Percentiles rank a stretch among this genome's conserved stretches.
These are phyloP conservation scores for Globisporangium ultimum DNA, from an alignment of 352 stramenopile genomes.

Conservation along the genomic window DNA sequence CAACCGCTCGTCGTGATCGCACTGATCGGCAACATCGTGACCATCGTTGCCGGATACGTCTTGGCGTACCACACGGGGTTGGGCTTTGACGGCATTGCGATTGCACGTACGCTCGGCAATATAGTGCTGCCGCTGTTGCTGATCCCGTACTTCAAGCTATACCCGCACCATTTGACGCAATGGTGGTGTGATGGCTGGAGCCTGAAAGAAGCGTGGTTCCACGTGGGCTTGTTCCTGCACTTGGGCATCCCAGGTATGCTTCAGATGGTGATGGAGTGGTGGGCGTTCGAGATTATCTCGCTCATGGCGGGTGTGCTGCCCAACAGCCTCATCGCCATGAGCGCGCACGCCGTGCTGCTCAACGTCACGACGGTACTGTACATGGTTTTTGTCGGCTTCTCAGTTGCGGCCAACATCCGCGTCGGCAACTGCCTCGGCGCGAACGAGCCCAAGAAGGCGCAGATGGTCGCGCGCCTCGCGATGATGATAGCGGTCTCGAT, in stretches of 20 bases:
- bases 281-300: constrained; percentile 63
- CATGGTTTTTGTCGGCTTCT: constrained; percentile 60
- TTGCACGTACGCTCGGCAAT: constrained; percentile 53
- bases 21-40: constrained; percentile 60
- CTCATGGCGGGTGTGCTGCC: constrained; percentile 48
- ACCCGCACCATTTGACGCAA: constrained; percentile 25
- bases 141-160: constrained; percentile 50
- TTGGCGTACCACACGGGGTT: constrained; percentile 71
- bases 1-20: constrained; percentile 70
- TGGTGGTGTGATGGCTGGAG: constrained; percentile 50
- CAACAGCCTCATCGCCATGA: constrained; percentile 45
- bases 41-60: constrained; percentile 49
- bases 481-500: constrained; percentile 7
- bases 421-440: constrained; percentile 18
- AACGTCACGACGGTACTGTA: constrained; percentile 63
- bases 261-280: constrained; percentile 70
- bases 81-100: constrained; percentile 69
- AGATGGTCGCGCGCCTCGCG: constrained; percentile 10
- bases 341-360: constrained; percentile 56
- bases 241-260: constrained; percentile 49
- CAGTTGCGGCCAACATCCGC: constrained; percentile 52
- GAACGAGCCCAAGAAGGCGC: constrained; percentile 16
- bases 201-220: constrained; percentile 21
- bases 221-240: constrained; percentile 39
- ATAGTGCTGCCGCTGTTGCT: constrained; percentile 44